These are phyloP conservation scores for Hyaloscypha hepaticicola DNA, from an alignment of 495 filamentous ascomycete species.

Conservation along the genomic window DNA sequence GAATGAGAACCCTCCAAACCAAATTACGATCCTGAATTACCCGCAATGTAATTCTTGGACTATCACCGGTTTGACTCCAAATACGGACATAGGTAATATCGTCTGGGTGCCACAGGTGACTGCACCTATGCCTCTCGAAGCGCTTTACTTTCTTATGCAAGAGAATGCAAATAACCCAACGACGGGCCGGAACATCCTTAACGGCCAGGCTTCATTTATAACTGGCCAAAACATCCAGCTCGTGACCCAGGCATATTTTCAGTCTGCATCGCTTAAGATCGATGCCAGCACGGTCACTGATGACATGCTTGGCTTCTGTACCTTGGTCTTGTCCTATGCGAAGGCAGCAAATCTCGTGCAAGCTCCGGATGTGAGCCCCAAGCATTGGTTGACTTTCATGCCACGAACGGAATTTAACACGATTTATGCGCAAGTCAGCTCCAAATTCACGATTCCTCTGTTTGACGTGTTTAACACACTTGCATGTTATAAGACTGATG, in stretches of 20 bases:
- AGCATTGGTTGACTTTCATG: slow-evolving; percentile 14
- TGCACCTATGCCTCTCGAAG: slow-evolving; percentile 25
- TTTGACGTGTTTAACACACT: slow-evolving; percentile 12
- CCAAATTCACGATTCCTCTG: slow-evolving; percentile 1
- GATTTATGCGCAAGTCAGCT: slow-evolving; percentile 16
- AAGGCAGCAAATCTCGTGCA: slow-evolving; percentile 4
- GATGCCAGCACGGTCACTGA: not conserved
- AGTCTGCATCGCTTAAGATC: slow-evolving; percentile 3
- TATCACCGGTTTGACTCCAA: not conserved
- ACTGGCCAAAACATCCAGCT: slow-evolving; percentile 2
- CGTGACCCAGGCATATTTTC: slow-evolving; percentile 14
- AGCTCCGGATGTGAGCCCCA: slow-evolving; percentile 12
- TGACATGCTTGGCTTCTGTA: slow-evolving; percentile 17
- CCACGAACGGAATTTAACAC: slow-evolving; percentile 22
- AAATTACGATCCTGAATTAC: slow-evolving; percentile 17
- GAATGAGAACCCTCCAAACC: slow-evolving; percentile 11
- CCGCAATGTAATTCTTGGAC: slow-evolving; percentile 31
- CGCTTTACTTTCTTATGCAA: slow-evolving; percentile 19
- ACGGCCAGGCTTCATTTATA: not conserved
- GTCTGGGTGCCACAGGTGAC: slow-evolving; percentile 16
- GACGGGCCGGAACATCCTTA: slow-evolving; percentile 12
- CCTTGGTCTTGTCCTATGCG: slow-evolving; percentile 18
- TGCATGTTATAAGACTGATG: slow-evolving; percentile 17
- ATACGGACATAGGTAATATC: not conserved
- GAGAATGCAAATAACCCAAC: slow-evolving; percentile 7